A percentile compares a stretch with the other conserved stretches of the same genome.
Evolutionary conservation across 345 rosid genomes (phyloP).

Genomic region (Eutrema heterophyllum): DNA sequence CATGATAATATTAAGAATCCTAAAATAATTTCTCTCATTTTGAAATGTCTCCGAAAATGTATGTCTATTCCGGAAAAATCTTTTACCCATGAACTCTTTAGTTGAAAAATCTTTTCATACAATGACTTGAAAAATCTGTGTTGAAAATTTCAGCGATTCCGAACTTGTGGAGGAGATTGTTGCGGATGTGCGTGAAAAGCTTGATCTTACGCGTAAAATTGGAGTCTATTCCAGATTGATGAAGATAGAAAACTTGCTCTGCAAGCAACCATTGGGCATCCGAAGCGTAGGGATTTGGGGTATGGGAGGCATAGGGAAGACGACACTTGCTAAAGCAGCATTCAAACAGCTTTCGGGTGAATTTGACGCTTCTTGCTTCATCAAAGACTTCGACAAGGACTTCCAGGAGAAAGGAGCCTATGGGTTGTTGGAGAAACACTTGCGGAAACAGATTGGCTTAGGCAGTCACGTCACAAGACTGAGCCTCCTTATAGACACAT

Average conservation of each 20-base stretch:
- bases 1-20: background rate
- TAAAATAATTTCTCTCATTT: background rate
- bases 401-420: constrained; percentile 3
- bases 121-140: background rate
- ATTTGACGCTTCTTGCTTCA: constrained; percentile 4
- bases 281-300: constrained; percentile 17
- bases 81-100: background rate
- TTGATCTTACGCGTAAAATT: no score
- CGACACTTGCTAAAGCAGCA: constrained; percentile 9
- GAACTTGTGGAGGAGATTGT: no score
- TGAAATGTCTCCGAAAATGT: background rate
- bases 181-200: background rate
- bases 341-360: background rate
- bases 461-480: no score
- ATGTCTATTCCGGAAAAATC: background rate
- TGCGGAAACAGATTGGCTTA: no score
- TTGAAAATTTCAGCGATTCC: background rate
- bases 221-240: constrained; percentile 3
- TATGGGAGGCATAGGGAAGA: constrained; percentile 23
- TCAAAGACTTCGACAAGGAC: background rate
- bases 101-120: background rate
- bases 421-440: background rate
- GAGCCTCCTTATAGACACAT: background rate
- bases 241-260: background rate
- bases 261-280: constrained; percentile 12